Evolutionary conservation across 192 early-diverging fungal genomes (phyloP), one percentile per base, ranked within the genome.

Genomic region (Spizellomyces sp.): DNA sequence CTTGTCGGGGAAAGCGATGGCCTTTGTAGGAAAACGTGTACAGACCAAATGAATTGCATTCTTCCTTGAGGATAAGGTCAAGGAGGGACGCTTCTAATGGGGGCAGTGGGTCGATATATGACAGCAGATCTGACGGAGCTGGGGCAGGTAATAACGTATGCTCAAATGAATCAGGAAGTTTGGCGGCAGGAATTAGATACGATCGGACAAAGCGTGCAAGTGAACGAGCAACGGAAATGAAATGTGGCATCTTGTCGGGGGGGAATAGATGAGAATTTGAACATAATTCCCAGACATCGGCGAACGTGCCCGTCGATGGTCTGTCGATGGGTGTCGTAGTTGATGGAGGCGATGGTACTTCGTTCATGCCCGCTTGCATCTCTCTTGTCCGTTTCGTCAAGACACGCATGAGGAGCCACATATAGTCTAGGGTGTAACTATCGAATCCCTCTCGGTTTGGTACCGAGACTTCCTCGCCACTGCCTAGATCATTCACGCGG

Each of bases 41-140:
- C 46, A 83, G 71, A 2, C 83, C 83, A 65, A 84, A 84, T 5
- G 78, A 80, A 64, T 84, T 84, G 74, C 80, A 82, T 57, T 84
- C 83, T 70, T 84, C 83, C 58, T 80, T 79, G 62, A 72, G 79
- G 58, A 84, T 82, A 21, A 84, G 70, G 6, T 45, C 47, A 48
- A 79, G 52, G 6, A 67, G 17, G 15, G 58, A 75, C 12, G 58
- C 10, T 48, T 62, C 48, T 12, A 56, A n/a, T 41, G 36, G 12
- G 21, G 70, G 27, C 17, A 17, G 47, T 46, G 9, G 19, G 43
- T 52, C 36, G 19, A 43, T 14, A 41, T 64, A 17, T 22, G 70
- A 52, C 8, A 48, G 59, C 4, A 47, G 42, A 36, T 7, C 17
- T 5, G 47, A 43, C 15, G 50, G 17, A 19, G 17, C 21, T n/a